Evolutionary conservation across 352 stramenopile genomes (phyloP), one percentile per base, ranked within the genome.

Genomic region (Globisporangium camurandrum): DNA sequence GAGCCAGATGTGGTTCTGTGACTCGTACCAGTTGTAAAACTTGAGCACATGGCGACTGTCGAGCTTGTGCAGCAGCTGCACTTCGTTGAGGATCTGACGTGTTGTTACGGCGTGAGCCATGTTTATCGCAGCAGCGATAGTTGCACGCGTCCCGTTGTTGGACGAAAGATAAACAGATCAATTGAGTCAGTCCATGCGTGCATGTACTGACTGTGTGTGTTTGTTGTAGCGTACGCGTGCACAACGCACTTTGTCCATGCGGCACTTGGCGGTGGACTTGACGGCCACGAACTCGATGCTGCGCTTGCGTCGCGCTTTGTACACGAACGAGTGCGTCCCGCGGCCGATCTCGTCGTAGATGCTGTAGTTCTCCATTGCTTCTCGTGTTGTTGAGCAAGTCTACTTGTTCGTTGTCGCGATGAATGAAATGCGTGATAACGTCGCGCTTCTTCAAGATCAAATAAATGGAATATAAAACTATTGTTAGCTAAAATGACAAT

Each of bases 11-110:
- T 97, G 93, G 69, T 97, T 96, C 51, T 87, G 73, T 48, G 89
- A 97, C 69, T 97, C 90, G 72, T 97, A 97, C 90, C 90, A 97
- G 64, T 97, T 93, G 72, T 86, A 91, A 59, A 97, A 97, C 64
- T 86, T 91, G 52, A 97, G 67, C 39, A 95, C 79, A 58, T 95
- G 73, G 24, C 66, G 82, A 50, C 80, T 93, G 31, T 88, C 61
- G 6, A 96, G 68, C 44, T 86, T 87, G 66, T 95, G 83, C 54
- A 96, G 71, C 56, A 96, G 74, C 54, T 90, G 84, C 33, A 94
- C 83, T 40, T 93, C 82, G 51, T 93, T 91, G 19, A 91, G 56
- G 50, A 93, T 88, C 80, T 91, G 23, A n/a, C n/a, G n/a, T 11
- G n/a, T 22, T 9, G n/a, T 24, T 19, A 26, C 28, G 39, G n/a